A percentile compares a stretch with the other conserved stretches of the same genome.
Conservation (phyloP, 352 stramenopile genomes). For the Globisporangium heterothallicum region DNA sequence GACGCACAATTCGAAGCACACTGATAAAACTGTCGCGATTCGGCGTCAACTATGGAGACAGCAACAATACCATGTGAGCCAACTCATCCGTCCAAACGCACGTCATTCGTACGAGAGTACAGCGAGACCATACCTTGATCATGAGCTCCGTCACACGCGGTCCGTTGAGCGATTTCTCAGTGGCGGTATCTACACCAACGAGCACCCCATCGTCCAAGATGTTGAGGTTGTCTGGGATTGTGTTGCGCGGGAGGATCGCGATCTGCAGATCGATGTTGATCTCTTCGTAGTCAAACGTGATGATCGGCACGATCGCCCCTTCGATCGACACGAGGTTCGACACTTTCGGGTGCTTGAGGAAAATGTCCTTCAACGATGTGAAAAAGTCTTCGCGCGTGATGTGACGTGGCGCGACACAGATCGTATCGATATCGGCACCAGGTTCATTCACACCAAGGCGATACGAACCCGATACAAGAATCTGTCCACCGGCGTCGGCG, state of each 20-base stretch:
- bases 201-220: constrained; percentile 90
- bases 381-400: constrained; percentile 97
- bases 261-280: constrained; percentile 99
- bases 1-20: constrained; percentile 81
- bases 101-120: constrained; percentile 1
- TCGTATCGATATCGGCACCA: constrained; percentile 96
- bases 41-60: constrained; percentile 46
- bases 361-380: constrained; percentile 87
- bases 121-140: constrained; percentile 87
- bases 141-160: constrained; percentile 89
- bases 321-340: constrained; percentile 82
- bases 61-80: background rate
- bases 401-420: constrained; percentile 95
- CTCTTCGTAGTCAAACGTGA: constrained; percentile 98
- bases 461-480: constrained; percentile 92
- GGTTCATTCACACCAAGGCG: constrained; percentile 95
- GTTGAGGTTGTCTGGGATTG: constrained; percentile 87
- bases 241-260: constrained; percentile 89
- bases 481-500: constrained; percentile 78
- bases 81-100: constrained; percentile 1
- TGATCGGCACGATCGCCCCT: constrained; percentile 93
- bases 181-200: constrained; percentile 78
- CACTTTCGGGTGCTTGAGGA: constrained; percentile 92
- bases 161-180: constrained; percentile 88
- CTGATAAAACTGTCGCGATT: constrained; percentile 86